phyloP scores from a whole-genome alignment of 1,139 yeast genomes.

The Magnusiomyces suaveolens region DNA sequence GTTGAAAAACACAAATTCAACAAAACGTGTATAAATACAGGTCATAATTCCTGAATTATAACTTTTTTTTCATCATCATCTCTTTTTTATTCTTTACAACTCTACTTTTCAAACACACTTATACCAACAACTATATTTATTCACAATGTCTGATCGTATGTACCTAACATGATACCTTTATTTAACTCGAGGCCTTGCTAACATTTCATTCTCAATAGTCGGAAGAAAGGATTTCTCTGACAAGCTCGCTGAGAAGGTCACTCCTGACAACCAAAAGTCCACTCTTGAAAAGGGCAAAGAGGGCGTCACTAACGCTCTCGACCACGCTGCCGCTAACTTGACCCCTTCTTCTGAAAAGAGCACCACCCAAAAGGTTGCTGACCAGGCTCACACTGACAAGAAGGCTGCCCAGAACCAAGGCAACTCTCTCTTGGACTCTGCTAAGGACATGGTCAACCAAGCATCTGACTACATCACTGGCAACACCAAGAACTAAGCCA shows the following conservation, averaged over 20 bases:
- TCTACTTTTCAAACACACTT: neutral
- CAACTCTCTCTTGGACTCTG: slow-evolving; percentile 8
- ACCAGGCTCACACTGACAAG: slow-evolving; percentile 28
- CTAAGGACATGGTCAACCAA: slow-evolving; percentile 14
- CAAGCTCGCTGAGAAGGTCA: slow-evolving; percentile 55
- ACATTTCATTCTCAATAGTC: slow-evolving; percentile 19
- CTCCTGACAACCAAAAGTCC: slow-evolving; percentile 43
- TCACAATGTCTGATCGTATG: slow-evolving; percentile 20
- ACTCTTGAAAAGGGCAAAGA: slow-evolving; percentile 59
- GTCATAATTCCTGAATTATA: no score
- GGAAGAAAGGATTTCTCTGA: slow-evolving; percentile 70
- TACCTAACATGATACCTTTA: no score
- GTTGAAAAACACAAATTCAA: no score
- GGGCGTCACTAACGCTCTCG: slow-evolving; percentile 52
- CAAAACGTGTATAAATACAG: no score
- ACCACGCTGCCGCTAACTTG: slow-evolving; percentile 48
- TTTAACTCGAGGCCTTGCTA: neutral
- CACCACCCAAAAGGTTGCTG: slow-evolving; percentile 55
- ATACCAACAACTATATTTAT: slow-evolving; percentile 18
- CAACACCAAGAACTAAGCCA: no score
- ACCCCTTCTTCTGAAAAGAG: slow-evolving; percentile 64
- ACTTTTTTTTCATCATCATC: no score
- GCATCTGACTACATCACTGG: slow-evolving; percentile 15
- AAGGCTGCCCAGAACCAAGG: slow-evolving; percentile 3
- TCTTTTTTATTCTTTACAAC: neutral